Evolutionary conservation across 306 rosid genomes (phyloP).

Genomic region (Sesbania bispinosa): DNA sequence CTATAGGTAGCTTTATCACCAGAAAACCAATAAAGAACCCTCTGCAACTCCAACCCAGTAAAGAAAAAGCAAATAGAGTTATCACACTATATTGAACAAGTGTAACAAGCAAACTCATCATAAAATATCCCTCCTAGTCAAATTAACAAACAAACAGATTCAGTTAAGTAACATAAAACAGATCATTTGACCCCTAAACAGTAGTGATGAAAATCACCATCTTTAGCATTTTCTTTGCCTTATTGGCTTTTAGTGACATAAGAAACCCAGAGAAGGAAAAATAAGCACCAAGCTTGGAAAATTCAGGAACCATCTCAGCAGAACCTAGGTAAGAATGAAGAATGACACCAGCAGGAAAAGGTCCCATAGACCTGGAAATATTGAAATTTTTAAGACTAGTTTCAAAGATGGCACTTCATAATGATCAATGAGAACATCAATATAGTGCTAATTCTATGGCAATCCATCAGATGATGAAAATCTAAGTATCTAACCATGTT

Average conservation of each 20-base stretch:
- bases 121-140: too few relatives aligned
- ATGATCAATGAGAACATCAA: slow-evolving; percentile 5
- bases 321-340: slow-evolving; percentile 93
- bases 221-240: slow-evolving; percentile 86
- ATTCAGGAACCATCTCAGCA: slow-evolving; percentile 90
- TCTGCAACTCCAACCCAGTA: too few relatives aligned
- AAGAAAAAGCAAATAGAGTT: too few relatives aligned
- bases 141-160: too few relatives aligned
- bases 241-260: slow-evolving; percentile 59
- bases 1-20: too few relatives aligned
- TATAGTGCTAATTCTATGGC: not conserved
- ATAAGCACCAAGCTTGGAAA: slow-evolving; percentile 77
- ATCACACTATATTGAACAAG: too few relatives aligned
- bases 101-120: too few relatives aligned
- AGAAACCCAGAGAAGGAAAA: slow-evolving; percentile 92
- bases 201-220: slow-evolving; percentile 39
- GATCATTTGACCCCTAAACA: too few relatives aligned
- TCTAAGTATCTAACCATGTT: not conserved
- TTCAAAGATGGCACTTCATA: not conserved
- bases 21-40: too few relatives aligned
- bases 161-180: too few relatives aligned
- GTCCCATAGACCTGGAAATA: slow-evolving; percentile 65
- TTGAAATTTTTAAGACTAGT: not conserved
- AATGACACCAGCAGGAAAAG: slow-evolving; percentile 89
- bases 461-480: slow-evolving; percentile 5